A percentile compares a stretch with the other conserved stretches of the same genome.
phyloP scores from a whole-genome alignment of 805 yeast genomes.

The Brettanomyces nanus region DNA sequence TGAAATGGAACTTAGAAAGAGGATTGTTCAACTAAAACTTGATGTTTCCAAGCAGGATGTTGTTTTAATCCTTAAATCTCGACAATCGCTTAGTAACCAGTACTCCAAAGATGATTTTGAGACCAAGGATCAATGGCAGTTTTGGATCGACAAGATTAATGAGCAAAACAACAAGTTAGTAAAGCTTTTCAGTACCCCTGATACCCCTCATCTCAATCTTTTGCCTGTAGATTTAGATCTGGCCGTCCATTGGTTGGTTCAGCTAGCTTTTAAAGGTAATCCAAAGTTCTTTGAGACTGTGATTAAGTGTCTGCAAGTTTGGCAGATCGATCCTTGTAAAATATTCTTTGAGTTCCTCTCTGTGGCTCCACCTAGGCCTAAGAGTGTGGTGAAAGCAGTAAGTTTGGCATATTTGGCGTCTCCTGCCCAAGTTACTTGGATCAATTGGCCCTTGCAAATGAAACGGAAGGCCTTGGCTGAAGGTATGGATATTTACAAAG shows the following conservation, averaged over 20 bases:
- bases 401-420: slow-evolving; percentile 19
- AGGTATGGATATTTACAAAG: not conserved
- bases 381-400: slow-evolving; percentile 15
- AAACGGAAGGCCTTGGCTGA: slow-evolving; percentile 3
- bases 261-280: slow-evolving; percentile 13
- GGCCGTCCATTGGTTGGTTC: slow-evolving; percentile 7
- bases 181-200: slow-evolving; percentile 2
- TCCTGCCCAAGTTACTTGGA: slow-evolving; percentile 15
- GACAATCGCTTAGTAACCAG: slow-evolving; percentile 2
- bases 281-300: slow-evolving; percentile 18
- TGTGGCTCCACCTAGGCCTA: slow-evolving; percentile 11
- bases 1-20: slow-evolving; percentile 1
- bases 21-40: slow-evolving; percentile 3
- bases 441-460: slow-evolving; percentile 21
- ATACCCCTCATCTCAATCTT: not conserved
- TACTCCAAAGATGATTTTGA: slow-evolving; percentile 12
- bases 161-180: slow-evolving; percentile 8
- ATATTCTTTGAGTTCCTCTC: slow-evolving; percentile 12
- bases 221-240: slow-evolving; percentile 8
- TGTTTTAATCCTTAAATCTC: slow-evolving; percentile 2
- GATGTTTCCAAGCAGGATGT: slow-evolving; percentile 5
- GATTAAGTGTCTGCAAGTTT: slow-evolving; percentile 21
- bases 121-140: slow-evolving; percentile 7
- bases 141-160: slow-evolving; percentile 10
- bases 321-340: slow-evolving; percentile 27